Base-by-base conservation (phyloP, 2,329 filamentous ascomycete species). In the Aspergillus novofumigatus region DNA sequence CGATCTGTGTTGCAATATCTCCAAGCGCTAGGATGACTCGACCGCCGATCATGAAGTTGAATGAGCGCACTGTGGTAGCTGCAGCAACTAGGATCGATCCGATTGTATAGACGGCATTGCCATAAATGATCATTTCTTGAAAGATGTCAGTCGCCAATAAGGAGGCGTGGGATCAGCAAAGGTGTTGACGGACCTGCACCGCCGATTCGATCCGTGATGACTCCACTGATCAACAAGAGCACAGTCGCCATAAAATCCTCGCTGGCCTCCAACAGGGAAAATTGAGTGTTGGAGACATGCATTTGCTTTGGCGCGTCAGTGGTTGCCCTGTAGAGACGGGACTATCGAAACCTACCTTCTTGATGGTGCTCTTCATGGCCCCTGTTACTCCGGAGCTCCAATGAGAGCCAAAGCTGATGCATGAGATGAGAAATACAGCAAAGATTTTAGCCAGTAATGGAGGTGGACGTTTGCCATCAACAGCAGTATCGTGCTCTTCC, bases 1-100 rank as follows among this genome's bases (percentile, higher is more conserved):
- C 85, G 29, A 86, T 78, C 62, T 87, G 84, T 0, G 85, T 87
- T 0, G 84, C 82, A 21, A 86, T 84, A 59, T 86, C 84, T n/a
- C 84, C 84, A 0, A 87, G 69, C 0, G 83, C 79, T 28, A 81
- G 76, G 11, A 87, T 70, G 1, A 87, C 73, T 38, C 79, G 71
- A 1, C 83, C 84, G 17, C 76, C 78, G 41, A 87, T 80, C 83
- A 87, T 86, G 66, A 86, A 83, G 20, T 78, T 78, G 69, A 81
- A 87, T 32, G 76, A 82, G 4, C 83, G 81, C 2, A 81, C 75
- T 1, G 79, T 80, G 0, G 84, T 80, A 0, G 84, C 83, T 1
- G 80, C 81, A 0, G 83, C 85, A 5, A 86, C 78, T 1, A 86
- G 72, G 45, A 86, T 82, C 0, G 84, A 81, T 0, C 84, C 84